Evolutionary conservation across 192 early-diverging fungal species (phyloP).

Genomic region (Coemansia nantahalensis): DNA sequence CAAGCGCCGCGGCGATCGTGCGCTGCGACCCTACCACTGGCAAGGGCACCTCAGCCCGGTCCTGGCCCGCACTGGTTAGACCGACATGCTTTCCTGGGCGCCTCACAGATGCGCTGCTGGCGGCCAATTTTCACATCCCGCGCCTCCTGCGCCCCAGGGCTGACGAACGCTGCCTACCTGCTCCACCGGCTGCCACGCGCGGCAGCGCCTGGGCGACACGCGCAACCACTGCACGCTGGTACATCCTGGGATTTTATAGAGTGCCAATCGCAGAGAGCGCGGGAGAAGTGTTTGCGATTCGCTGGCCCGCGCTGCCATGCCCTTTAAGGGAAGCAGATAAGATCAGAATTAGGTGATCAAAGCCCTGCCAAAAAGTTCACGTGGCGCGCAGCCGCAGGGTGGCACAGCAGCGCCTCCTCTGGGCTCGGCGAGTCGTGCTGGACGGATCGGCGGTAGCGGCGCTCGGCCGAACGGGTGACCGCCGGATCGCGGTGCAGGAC

Average conservation of each 20-base stretch:
- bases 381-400: constrained; percentile 24
- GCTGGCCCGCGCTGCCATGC: background rate
- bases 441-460: constrained; percentile 8
- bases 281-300: no score
- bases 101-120: no score
- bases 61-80: no score
- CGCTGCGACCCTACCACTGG: constrained; percentile 6
- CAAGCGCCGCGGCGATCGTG: background rate
- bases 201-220: constrained; percentile 34
- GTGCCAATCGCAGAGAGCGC: no score
- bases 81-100: no score
- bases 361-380: background rate
- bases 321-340: constrained; percentile 3
- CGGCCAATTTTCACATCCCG: no score
- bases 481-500: constrained; percentile 29
- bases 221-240: constrained; percentile 29
- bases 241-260: constrained; percentile 16
- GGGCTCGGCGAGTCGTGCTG: constrained; percentile 15
- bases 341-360: background rate
- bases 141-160: background rate
- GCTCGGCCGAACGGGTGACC: constrained; percentile 21
- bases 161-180: constrained; percentile 2
- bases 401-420: constrained; percentile 10
- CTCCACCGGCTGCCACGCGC: constrained; percentile 9
- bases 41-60: no score